Percentiles rank a stretch among this genome's conserved stretches.
These are phyloP conservation scores for Chalciporus chontae DNA, from an alignment of 768 basidiomycete species.

Conservation along the genomic window DNA sequence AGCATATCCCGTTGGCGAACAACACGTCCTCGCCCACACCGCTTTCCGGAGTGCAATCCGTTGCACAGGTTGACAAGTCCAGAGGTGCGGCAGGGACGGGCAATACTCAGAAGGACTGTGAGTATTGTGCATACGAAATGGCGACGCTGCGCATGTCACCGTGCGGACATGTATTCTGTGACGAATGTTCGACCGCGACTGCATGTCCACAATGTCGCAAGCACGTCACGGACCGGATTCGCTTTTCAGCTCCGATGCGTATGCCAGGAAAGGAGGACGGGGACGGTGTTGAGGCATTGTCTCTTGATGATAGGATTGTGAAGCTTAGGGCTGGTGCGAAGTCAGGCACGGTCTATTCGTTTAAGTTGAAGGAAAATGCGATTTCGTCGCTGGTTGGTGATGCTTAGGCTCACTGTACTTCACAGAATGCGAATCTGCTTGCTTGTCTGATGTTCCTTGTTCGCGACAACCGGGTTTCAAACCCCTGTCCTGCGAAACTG, in stretches of 20 bases:
- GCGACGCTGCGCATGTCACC: not conserved
- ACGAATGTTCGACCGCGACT: not conserved
- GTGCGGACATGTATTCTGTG: not conserved
- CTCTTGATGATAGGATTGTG: not conserved
- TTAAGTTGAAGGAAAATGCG: not conserved
- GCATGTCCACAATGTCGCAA: not conserved
- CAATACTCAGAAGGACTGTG: not conserved
- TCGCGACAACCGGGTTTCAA: too few species aligned
- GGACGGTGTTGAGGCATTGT: not conserved
- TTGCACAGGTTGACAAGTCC: not conserved
- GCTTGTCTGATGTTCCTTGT: too few species aligned
- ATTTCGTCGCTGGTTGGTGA: not conserved
- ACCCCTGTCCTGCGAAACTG: too few species aligned
- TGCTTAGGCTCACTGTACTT: too few species aligned
- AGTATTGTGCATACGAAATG: constrained; percentile 1
- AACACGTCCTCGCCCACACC: constrained; percentile 1
- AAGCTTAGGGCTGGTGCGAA: not conserved
- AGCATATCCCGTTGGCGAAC: constrained; percentile 13
- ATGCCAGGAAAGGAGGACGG: not conserved
- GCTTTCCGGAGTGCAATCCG: not conserved
- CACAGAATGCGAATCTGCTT: too few species aligned
- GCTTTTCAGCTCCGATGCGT: not conserved
- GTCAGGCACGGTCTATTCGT: not conserved
- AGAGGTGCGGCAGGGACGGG: not conserved
- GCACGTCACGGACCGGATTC: not conserved